These are phyloP conservation scores for Dysphania ambrosioides DNA, from an alignment of 148 eudicot genomes.

Conservation along the genomic window DNA sequence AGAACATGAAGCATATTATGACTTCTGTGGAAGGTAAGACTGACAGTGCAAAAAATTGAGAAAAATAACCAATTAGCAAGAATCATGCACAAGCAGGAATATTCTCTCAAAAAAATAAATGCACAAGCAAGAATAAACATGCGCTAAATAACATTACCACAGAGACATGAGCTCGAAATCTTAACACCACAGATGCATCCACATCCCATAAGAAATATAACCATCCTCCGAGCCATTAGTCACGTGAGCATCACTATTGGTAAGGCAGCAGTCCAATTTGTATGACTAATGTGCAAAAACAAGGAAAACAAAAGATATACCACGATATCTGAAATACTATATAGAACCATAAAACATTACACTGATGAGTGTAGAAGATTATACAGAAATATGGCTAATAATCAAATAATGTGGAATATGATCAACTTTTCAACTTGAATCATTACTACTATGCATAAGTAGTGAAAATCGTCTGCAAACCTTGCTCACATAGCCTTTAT, in stretches of 20 bases:
- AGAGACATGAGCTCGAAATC: constrained; percentile 84
- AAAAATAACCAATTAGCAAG: no score
- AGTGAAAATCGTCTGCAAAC: constrained; percentile 32
- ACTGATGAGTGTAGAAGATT: background rate
- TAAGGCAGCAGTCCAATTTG: constrained; percentile 95
- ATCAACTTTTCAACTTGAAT: background rate
- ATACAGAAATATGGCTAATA: background rate
- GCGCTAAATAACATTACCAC: constrained; percentile 52
- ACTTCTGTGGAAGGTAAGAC: background rate
- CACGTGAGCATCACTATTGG: constrained; percentile 86
- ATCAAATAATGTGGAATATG: background rate
- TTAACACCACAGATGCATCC: constrained; percentile 72
- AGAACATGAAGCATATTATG: background rate
- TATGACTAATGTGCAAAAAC: constrained; percentile 51
- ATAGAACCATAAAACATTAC: background rate
- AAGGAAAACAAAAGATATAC: constrained; percentile 8
- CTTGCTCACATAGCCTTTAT: constrained; percentile 95
- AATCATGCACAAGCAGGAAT: background rate
- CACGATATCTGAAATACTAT: background rate
- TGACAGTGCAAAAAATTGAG: no score
- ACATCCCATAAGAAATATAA: constrained; percentile 89
- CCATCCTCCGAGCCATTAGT: constrained; percentile 96
- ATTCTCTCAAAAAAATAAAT: no score
- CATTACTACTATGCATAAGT: background rate
- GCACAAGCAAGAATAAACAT: background rate